phyloP scores from a whole-genome alignment of 306 rosid species.

The Arachis stenosperma region DNA sequence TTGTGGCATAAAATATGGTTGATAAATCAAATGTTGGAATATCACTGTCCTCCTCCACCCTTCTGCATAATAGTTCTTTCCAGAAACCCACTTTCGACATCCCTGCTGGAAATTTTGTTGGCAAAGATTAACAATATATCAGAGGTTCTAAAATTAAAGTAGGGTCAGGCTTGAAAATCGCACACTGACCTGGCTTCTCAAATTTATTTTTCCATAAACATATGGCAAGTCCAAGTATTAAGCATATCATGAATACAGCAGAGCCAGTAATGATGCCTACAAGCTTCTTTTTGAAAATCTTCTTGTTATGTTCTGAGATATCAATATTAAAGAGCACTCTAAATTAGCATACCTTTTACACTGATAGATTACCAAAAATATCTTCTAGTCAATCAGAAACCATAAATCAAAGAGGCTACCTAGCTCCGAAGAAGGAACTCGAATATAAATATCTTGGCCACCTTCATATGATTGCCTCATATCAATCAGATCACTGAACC shows the following conservation, averaged over 20 bases:
- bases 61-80: background rate
- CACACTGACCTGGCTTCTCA: background rate
- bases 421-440: background rate
- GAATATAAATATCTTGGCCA: constrained; percentile 31
- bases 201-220: constrained; percentile 21
- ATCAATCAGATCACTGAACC: constrained; percentile 32
- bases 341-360: background rate
- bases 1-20: constrained; percentile 25
- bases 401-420: constrained; percentile 11
- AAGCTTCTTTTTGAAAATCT: constrained; percentile 15
- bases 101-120: background rate
- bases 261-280: constrained; percentile 12
- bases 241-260: background rate
- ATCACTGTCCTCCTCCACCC: constrained; percentile 10
- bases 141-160: background rate
- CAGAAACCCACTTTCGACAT: background rate
- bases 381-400: background rate
- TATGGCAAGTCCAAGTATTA: background rate
- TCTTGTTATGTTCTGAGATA: constrained; percentile 5
- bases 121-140: background rate
- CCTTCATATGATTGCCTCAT: constrained; percentile 19
- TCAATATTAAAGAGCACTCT: background rate
- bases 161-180: background rate
- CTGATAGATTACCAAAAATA: background rate
- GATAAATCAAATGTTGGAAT: constrained; percentile 20